These are phyloP conservation scores for Irpex sp. DNA, from an alignment of 1,284 basidiomycete species.

Conservation along the genomic window DNA sequence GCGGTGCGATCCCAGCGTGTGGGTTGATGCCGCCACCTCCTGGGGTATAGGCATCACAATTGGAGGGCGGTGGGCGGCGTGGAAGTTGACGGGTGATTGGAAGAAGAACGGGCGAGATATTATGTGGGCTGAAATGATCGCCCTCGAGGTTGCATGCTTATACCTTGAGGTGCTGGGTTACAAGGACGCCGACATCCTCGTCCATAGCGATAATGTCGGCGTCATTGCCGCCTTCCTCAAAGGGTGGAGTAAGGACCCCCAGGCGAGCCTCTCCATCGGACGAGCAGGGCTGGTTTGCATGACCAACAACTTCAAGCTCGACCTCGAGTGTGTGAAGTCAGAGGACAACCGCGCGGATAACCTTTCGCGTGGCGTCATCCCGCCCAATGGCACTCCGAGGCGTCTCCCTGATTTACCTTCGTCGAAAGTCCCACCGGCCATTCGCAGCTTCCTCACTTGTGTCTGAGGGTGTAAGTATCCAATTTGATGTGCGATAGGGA, in stretches of 20 bases:
- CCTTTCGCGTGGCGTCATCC: background rate
- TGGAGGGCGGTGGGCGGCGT: constrained; percentile 26
- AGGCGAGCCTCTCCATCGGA: constrained; percentile 25
- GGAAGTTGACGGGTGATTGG: constrained; percentile 28
- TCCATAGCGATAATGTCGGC: constrained; percentile 37
- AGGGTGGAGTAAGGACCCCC: constrained; percentile 27
- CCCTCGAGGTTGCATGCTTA: constrained; percentile 28
- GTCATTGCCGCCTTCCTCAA: constrained; percentile 33
- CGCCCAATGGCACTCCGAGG: too few relatives aligned
- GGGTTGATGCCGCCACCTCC: constrained; percentile 32
- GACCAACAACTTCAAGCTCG: constrained; percentile 22
- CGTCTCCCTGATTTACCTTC: too few relatives aligned
- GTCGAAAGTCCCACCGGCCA: too few relatives aligned
- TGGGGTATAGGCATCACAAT: constrained; percentile 36
- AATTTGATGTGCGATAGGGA: too few relatives aligned
- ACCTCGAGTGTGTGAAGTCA: background rate
- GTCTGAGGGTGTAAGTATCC: too few relatives aligned
- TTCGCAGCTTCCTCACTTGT: too few relatives aligned
- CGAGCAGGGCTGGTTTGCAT: constrained; percentile 16
- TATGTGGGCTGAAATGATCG: constrained; percentile 39
- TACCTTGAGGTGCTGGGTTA: constrained; percentile 4
- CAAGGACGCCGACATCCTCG: constrained; percentile 15
- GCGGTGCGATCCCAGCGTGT: constrained; percentile 21
- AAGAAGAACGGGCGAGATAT: constrained; percentile 26
- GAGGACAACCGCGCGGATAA: background rate